A percentile compares a stretch with the other conserved stretches of the same genome.
phyloP scores from a whole-genome alignment of 306 rosid genomes.

The Vigna angularis region DNA sequence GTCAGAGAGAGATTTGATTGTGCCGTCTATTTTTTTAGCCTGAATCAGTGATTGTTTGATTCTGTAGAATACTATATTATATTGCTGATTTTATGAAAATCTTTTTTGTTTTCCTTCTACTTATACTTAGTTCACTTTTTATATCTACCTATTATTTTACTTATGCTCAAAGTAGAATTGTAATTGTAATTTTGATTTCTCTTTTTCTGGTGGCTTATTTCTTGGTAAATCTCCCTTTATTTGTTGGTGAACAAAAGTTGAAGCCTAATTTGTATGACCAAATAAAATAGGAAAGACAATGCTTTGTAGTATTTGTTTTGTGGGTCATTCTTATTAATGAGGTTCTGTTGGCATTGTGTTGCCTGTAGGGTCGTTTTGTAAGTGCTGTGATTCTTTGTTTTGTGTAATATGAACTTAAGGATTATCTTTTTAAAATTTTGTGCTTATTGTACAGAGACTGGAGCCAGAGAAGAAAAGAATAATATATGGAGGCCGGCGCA shows the following conservation, averaged over 20 bases:
- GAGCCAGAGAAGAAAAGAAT: conserved; percentile 80
- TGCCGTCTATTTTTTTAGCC: not conserved
- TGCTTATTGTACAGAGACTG: conserved; percentile 72
- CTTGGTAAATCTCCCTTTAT: not conserved
- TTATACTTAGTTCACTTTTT: not conserved
- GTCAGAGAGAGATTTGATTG: not conserved
- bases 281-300: not conserved
- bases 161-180: not conserved
- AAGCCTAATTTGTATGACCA: not conserved
- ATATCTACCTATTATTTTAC: too few relatives aligned
- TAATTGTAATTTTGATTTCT: not conserved
- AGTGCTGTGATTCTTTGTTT: conserved; percentile 4
- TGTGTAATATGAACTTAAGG: conserved; percentile 15
- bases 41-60: conserved; percentile 1
- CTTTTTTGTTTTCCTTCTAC: conserved; percentile 12
- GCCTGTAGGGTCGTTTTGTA: conserved; percentile 18
- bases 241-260: not conserved
- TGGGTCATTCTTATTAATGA: conserved; percentile 28
- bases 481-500: conserved; percentile 84
- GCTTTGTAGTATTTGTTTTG: conserved; percentile 7
- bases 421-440: not conserved
- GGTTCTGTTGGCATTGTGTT: conserved; percentile 24
- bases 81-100: conserved; percentile 35
- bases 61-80: conserved; percentile 13
- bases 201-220: not conserved